Evolutionary conservation across 2,329 filamentous ascomycete genomes (phyloP), one percentile per base, ranked within the genome.

Genomic region (Pseudonectria foliicola): DNA sequence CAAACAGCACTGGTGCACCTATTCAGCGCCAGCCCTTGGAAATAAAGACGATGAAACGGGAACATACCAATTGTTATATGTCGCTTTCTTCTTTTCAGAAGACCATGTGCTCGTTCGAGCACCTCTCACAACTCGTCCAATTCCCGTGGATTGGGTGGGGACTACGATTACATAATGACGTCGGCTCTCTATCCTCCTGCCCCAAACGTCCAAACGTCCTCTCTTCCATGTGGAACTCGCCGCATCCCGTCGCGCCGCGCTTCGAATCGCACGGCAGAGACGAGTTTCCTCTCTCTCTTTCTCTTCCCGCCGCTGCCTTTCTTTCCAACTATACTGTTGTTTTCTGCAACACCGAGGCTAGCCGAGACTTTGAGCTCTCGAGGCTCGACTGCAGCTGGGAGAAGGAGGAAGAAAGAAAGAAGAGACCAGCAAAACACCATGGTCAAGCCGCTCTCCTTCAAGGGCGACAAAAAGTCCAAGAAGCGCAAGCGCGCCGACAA

Each of bases 381-480:
- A n/a, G n/a, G n/a, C n/a, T n/a, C n/a, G n/a, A n/a, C n/a, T n/a
- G n/a, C n/a, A n/a, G n/a, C n/a, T n/a, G n/a, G n/a, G n/a, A n/a
- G n/a, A n/a, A n/a, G n/a, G n/a, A n/a, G n/a, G n/a, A n/a, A n/a
- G n/a, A n/a, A n/a, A n/a, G n/a, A n/a, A n/a, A n/a, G n/a, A n/a
- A n/a, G n/a, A n/a, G n/a, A 16, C 18, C 23, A 21, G 23, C 21
- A 25, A 29, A 33, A 29, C 49, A 63, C 45, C 42, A 92, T 92
- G 85, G 82, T 94, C 50, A 95, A 94, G 60, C 81, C 90, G 31
- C 75, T 98, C 39, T 72, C 79, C 31, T 98, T 98, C 73, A 98
- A 98, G 66, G 92, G 92, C 70, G 92, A 98, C 66, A 95, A 93
- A 64, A 92, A 92, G 66, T 67, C 77, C 40, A 95, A 92, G 64